These are phyloP conservation scores for Lactarius quietus DNA, from an alignment of 768 basidiomycete species.

Conservation along the genomic window DNA sequence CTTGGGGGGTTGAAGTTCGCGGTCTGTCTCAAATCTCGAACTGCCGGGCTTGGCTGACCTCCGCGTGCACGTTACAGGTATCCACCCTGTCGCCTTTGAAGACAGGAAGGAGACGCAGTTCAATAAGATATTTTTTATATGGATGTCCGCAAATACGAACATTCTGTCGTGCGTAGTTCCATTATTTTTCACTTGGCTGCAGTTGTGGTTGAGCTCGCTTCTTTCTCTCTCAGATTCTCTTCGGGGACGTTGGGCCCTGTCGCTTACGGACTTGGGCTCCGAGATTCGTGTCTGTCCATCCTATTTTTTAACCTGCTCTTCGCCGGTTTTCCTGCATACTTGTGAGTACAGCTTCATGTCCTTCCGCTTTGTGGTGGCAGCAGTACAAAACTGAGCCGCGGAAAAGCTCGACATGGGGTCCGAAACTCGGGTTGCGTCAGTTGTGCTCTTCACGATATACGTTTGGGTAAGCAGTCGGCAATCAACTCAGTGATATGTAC, in stretches of 20 bases:
- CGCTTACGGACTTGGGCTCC: constrained; percentile 41
- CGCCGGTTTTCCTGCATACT: constrained; percentile 41
- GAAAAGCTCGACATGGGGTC: constrained; percentile 66
- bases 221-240: constrained; percentile 37
- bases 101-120: no score
- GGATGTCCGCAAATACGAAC: constrained; percentile 40
- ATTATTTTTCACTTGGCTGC: not conserved
- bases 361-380: not conserved
- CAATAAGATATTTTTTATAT: constrained; percentile 42
- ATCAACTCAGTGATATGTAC: not conserved
- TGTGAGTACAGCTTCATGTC: constrained; percentile 31
- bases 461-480: constrained; percentile 43
- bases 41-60: no score
- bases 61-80: constrained; percentile 27
- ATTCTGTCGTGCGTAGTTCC: constrained; percentile 36
- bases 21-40: constrained; percentile 26
- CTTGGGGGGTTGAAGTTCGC: constrained; percentile 35
- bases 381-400: not conserved
- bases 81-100: constrained; percentile 37
- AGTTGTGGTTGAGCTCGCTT: not conserved
- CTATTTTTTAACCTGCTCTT: no score
- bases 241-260: constrained; percentile 46
- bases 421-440: constrained; percentile 73
- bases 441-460: constrained; percentile 65
- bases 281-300: constrained; percentile 45